phyloP scores from a whole-genome alignment of 2,329 filamentous ascomycete genomes.

The Pochonia chlamydosporia region DNA sequence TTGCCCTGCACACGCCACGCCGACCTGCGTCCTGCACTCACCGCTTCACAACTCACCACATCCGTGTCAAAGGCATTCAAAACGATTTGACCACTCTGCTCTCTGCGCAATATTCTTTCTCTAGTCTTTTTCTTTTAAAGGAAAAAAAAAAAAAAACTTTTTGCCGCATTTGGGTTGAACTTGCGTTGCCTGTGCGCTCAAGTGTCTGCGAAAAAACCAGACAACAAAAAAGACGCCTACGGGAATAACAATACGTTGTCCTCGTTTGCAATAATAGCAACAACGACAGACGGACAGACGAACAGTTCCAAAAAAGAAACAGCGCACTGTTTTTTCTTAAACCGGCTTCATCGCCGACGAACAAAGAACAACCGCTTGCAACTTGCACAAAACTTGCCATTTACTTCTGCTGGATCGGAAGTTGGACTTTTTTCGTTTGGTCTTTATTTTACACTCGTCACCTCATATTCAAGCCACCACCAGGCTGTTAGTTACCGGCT shows the following conservation, averaged over 20 bases:
- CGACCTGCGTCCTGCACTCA: neutral
- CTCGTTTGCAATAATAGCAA: conserved; percentile 3
- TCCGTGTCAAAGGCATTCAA: neutral
- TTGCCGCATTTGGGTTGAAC: no score
- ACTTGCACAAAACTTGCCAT: neutral
- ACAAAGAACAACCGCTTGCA: conserved; percentile 4
- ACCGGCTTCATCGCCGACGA: neutral
- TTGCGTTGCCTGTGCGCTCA: no score
- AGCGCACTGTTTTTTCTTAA: neutral
- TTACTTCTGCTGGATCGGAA: conserved; percentile 14
- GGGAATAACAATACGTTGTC: neutral
- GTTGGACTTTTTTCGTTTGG: neutral
- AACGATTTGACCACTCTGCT: neutral
- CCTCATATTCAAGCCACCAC: no score
- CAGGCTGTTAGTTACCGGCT: neutral
- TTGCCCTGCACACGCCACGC: neutral
- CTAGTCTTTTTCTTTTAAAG: no score
- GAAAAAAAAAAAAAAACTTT: no score
- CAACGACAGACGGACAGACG: no score
- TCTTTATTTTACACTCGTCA: no score
- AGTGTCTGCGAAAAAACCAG: no score
- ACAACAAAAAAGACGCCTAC: no score
- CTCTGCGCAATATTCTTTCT: no score
- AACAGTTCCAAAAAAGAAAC: no score
- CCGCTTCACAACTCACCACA: neutral